Percentiles rank a stretch among this genome's conserved stretches.
These are phyloP conservation scores for Hansenula anomala DNA, from an alignment of 1,139 yeast species.

Conservation along the genomic window DNA sequence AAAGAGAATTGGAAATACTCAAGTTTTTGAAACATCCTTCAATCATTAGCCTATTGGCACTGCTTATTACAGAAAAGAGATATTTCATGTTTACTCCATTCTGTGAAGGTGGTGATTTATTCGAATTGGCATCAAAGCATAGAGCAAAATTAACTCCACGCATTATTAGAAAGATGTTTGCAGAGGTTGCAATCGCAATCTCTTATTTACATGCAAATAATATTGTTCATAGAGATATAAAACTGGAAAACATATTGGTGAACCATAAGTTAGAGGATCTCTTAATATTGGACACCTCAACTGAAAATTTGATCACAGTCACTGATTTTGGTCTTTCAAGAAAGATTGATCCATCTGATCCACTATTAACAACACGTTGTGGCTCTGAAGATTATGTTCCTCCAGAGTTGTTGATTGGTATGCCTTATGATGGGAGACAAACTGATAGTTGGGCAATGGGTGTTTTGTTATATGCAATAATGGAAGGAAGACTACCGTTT, in stretches of 20 bases:
- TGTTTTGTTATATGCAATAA: constrained; percentile 73
- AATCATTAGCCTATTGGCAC: constrained; percentile 35
- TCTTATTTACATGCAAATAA: constrained; percentile 63
- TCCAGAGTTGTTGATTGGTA: constrained; percentile 87
- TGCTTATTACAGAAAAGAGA: constrained; percentile 25
- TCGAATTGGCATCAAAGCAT: constrained; percentile 51
- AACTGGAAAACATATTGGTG: constrained; percentile 73
- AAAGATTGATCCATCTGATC: constrained; percentile 50
- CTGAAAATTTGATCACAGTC: constrained; percentile 49
- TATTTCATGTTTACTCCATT: constrained; percentile 63
- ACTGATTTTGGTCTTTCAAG: constrained; percentile 91
- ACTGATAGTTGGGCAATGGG: constrained; percentile 96
- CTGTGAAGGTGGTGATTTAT: constrained; percentile 81
- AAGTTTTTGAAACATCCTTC: constrained; percentile 37
- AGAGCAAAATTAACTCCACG: constrained; percentile 35
- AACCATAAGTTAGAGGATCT: constrained; percentile 33
- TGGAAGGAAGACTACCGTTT: constrained; percentile 87
- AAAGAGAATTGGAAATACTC: constrained; percentile 71
- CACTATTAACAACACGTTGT: constrained; percentile 76
- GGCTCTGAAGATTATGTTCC: constrained; percentile 96
- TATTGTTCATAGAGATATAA: constrained; percentile 84
- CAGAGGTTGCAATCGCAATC: constrained; percentile 66
- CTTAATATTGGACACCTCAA: constrained; percentile 16
- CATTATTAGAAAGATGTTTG: constrained; percentile 55
- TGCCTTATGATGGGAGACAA: constrained; percentile 83